These are phyloP conservation scores for Fistulifera pelliculosa DNA, from an alignment of 108 stramenopile species.

Conservation along the genomic window DNA sequence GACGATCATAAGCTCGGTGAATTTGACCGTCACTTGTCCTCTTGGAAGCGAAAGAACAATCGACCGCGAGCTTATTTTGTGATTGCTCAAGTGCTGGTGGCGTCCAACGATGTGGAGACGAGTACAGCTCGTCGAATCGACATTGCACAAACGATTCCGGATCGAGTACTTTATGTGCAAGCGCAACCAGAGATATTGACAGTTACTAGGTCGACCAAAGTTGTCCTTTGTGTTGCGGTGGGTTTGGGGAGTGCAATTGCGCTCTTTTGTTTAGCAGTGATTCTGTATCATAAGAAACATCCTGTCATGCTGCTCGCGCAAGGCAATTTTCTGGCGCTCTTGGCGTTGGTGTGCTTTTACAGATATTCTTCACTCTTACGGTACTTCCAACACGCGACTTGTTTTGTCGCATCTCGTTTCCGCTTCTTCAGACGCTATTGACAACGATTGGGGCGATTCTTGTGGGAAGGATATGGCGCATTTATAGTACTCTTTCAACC, in stretches of 20 bases:
- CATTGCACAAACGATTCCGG: conserved; percentile 5
- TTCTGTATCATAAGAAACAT: conserved; percentile 14
- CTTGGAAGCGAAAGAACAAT: not conserved
- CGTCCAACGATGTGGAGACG: not conserved
- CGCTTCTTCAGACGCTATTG: conserved; percentile 12
- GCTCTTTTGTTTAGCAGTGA: not conserved
- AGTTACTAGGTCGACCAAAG: not conserved
- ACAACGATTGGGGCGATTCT: conserved; percentile 9
- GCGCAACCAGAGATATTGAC: not conserved
- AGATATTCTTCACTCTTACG: conserved; percentile 2
- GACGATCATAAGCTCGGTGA: not conserved
- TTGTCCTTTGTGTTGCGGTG: conserved; percentile 5
- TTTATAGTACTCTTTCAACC: conserved; percentile 12
- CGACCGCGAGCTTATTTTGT: not conserved
- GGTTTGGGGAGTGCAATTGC: conserved; percentile 6
- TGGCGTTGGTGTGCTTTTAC: conserved; percentile 2
- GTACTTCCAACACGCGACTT: conserved; percentile 8
- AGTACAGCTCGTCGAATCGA: conserved; percentile 1
- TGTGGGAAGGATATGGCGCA: conserved; percentile 21
- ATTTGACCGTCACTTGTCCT: not conserved
- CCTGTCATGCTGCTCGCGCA: conserved; percentile 22
- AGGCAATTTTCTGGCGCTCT: conserved; percentile 7
- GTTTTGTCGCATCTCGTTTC: conserved; percentile 2
- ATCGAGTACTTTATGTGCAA: not conserved
- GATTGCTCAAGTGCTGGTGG: not conserved